Percentiles rank a stretch among this genome's conserved stretches.
Conservation (phyloP, 169 alveolate species). For the Plasmodium knowlesi region DNA sequence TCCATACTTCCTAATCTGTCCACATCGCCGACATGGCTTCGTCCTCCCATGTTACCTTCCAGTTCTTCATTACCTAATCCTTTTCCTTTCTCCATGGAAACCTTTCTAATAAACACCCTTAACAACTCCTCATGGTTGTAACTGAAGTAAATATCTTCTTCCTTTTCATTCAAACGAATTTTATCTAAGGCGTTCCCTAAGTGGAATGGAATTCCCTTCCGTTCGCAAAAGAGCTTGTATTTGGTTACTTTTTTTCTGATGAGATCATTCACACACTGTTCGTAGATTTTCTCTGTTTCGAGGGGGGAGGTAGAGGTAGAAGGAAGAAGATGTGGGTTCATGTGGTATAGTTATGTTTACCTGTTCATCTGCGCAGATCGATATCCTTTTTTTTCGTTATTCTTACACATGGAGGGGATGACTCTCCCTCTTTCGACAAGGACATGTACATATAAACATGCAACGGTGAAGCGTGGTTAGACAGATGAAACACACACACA, state of each 20-base stretch:
- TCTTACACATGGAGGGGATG: not conserved
- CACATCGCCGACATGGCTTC: not conserved
- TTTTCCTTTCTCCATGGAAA: not conserved
- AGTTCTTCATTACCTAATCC: not conserved
- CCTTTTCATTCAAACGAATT: not conserved
- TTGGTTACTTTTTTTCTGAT: slow-evolving; percentile 32
- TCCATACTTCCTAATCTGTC: not conserved
- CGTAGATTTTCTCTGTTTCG: slow-evolving; percentile 16
- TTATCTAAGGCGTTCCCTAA: slow-evolving; percentile 26
- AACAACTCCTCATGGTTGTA: slow-evolving; percentile 22
- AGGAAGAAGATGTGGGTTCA: not conserved
- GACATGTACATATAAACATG: not conserved
- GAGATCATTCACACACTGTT: slow-evolving; percentile 45
- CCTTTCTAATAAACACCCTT: slow-evolving; percentile 18
- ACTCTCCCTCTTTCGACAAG: not conserved
- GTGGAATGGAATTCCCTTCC: slow-evolving; percentile 2
- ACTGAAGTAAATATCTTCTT: slow-evolving; percentile 43
- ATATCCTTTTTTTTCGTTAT: not conserved
- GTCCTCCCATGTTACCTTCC: not conserved
- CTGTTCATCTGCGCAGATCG: not conserved
- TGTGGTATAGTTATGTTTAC: not conserved
- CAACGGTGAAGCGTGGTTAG: not conserved
- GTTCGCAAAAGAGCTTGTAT: slow-evolving; percentile 38
- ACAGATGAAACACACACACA: not conserved
- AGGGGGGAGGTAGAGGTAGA: not conserved